These are phyloP conservation scores for Hyphodiscus hymeniophilus DNA, from an alignment of 495 filamentous ascomycete species.

Conservation along the genomic window DNA sequence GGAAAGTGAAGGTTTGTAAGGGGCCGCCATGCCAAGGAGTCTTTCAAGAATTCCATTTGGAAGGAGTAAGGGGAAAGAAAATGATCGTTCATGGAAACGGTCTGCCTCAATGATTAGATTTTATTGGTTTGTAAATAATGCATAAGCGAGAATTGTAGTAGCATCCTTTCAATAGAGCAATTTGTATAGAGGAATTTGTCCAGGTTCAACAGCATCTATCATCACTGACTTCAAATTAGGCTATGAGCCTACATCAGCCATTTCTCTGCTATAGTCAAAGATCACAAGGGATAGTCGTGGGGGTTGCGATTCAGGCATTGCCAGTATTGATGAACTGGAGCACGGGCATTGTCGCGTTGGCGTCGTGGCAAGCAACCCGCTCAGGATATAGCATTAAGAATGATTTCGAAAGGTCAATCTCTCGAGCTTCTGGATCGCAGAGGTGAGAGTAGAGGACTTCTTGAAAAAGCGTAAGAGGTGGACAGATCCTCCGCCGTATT, in stretches of 20 bases:
- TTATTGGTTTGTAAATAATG: too few species aligned
- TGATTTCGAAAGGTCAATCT: constrained; percentile 85
- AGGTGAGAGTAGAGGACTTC: constrained; percentile 97
- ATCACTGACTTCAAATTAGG: too few species aligned
- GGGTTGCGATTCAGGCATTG: constrained; percentile 83
- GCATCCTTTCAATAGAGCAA: too few species aligned
- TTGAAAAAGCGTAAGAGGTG: constrained; percentile 88
- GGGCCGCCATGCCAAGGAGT: constrained; percentile 19
- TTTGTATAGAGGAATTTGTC: too few species aligned
- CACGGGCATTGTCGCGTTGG: constrained; percentile 97
- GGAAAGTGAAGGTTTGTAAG: constrained; percentile 21
- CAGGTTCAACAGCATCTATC: too few species aligned
- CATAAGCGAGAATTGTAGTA: too few species aligned
- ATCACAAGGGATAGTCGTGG: constrained; percentile 93
- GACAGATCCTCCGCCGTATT: constrained; percentile 76
- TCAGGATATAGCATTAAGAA: constrained; percentile 93
- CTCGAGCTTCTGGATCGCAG: constrained; percentile 87
- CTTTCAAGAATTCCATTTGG: constrained; percentile 16
- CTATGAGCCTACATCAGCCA: constrained; percentile 82
- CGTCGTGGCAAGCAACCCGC: constrained; percentile 96
- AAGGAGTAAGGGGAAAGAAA: background rate
- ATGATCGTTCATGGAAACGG: too few species aligned
- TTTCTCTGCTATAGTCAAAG: constrained; percentile 98
- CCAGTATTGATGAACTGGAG: constrained; percentile 98
- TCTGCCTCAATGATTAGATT: too few species aligned